phyloP scores from a whole-genome alignment of 2,329 filamentous ascomycete species.

The Pseudocercospora cruenta region DNA sequence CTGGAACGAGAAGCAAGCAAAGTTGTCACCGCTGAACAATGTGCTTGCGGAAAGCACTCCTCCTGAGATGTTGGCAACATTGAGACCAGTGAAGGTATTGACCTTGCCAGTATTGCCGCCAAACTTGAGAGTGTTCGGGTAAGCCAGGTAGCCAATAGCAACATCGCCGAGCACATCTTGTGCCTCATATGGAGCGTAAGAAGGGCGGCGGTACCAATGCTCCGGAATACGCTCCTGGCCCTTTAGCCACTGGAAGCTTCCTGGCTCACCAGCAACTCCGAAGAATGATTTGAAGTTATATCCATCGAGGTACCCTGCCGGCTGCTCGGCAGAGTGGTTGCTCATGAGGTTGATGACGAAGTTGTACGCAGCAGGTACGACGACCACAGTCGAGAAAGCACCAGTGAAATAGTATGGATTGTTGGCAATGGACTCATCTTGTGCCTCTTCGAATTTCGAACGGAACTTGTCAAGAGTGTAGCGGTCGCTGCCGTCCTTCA shows the following conservation, averaged over 20 bases:
- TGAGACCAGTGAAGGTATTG: constrained; percentile 42
- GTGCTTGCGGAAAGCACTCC: constrained; percentile 46
- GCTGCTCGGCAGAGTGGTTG: constrained; percentile 29
- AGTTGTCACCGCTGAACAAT: constrained; percentile 23
- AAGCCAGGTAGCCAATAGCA: constrained; percentile 20
- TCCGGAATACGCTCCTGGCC: constrained; percentile 32
- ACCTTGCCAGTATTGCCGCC: constrained; percentile 41
- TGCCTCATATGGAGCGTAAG: constrained; percentile 24
- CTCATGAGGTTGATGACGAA: constrained; percentile 35
- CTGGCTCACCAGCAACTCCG: constrained; percentile 24
- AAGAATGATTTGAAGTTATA: constrained; percentile 31
- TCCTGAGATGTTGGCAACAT: constrained; percentile 42
- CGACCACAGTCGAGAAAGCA: constrained; percentile 33
- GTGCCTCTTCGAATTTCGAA: constrained; percentile 22
- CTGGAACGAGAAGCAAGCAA: constrained; percentile 29
- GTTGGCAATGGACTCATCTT: constrained; percentile 34
- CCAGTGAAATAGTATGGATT: constrained; percentile 42
- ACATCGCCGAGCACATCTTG: constrained; percentile 25
- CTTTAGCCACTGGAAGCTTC: constrained; percentile 23
- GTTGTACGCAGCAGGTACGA: constrained; percentile 35
- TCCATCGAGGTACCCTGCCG: constrained; percentile 28
- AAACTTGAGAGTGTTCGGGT: constrained; percentile 27
- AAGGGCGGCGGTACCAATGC: constrained; percentile 29
- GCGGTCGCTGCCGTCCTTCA: constrained; percentile 22
- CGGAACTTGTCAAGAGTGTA: constrained; percentile 33